A percentile compares a stretch with the other conserved stretches of the same genome.
phyloP scores from a whole-genome alignment of 352 stramenopile genomes.

The Phytophthora meadii region DNA sequence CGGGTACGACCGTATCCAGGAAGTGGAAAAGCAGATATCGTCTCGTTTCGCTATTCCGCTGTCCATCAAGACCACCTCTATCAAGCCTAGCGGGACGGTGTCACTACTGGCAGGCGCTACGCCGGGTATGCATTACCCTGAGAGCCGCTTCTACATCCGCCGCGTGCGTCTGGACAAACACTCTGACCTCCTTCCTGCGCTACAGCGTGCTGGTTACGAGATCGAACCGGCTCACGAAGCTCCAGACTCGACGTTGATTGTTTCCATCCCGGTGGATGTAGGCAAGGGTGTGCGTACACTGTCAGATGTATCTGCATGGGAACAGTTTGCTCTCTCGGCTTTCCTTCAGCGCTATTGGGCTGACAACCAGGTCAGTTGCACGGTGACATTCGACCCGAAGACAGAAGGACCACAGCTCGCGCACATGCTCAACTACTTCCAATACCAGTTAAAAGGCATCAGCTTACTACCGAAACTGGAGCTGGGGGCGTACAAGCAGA shows the following conservation, averaged over 20 bases:
- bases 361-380: slow-evolving; percentile 96
- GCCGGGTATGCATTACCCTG: slow-evolving; percentile 94
- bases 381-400: slow-evolving; percentile 93
- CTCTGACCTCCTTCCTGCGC: slow-evolving; percentile 79
- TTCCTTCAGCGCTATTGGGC: slow-evolving; percentile 95
- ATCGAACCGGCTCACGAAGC: slow-evolving; percentile 80
- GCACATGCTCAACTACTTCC: slow-evolving; percentile 90
- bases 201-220: slow-evolving; percentile 77
- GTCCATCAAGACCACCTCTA: slow-evolving; percentile 94
- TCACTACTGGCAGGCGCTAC: slow-evolving; percentile 93
- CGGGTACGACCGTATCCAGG: slow-evolving; percentile 84
- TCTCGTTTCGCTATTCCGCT: slow-evolving; percentile 78
- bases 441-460: slow-evolving; percentile 95
- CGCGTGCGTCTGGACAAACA: slow-evolving; percentile 87
- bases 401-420: slow-evolving; percentile 82
- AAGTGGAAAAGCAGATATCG: slow-evolving; percentile 73
- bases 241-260: slow-evolving; percentile 81
- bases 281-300: slow-evolving; percentile 88
- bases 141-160: slow-evolving; percentile 93
- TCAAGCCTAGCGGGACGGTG: slow-evolving; percentile 92
- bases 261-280: slow-evolving; percentile 91
- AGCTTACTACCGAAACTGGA: slow-evolving; percentile 87
- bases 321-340: slow-evolving; percentile 92
- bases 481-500: slow-evolving; percentile 89
- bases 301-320: slow-evolving; percentile 90